Base-by-base conservation (phyloP, 257 asterid genomes). In the Thymus quinquecostatus region DNA sequence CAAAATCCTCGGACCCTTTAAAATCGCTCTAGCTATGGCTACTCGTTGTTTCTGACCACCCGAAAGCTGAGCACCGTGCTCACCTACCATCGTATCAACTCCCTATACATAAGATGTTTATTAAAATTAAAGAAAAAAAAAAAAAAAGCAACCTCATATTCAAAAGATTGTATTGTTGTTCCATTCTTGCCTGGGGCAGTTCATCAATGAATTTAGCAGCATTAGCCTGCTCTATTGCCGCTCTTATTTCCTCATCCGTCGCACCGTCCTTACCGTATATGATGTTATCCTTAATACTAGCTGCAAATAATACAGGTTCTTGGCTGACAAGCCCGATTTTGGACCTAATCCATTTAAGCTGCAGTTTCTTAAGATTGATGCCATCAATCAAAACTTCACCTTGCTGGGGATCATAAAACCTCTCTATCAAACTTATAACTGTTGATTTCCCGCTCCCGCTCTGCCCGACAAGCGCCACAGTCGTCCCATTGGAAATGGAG, bases 401-500 rank as follows among this genome's bases (percentile, higher is more conserved):
- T 9, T 68, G 66, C 30, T 83, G 84, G 6, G 92, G 95, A 64
- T 88, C 95, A 53, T 88, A 88, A 69, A 88, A 88, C 69, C 93
- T 83, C 79, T 87, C 93, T 10, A 87, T 78, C 78, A 87, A 71
- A 55, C 88, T 83, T 45, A 85, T 75, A 2, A 88, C 89, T 8
- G 95, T 88, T 29, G 95, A 88, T 67, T 88, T 86, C 5, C 95
- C 95, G 34, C 95, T 88, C 36, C 92, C 95, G 34, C 95, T 88
- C 78, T 86, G 88, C 11, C 95, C 95, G 59, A 88, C 92, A 71
- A 88, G 75, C 55, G 92, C 95, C 11, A 81, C 81, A 0, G 88
- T 79, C 21, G 75, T 63, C 65, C 88, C 91, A 21, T 81, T 79
- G 1, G 85, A 77, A 36, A 87, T 75, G 41, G 48, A 73, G 1